These are phyloP conservation scores for Talaromyces sp. DNA, from an alignment of 2,329 filamentous ascomycete genomes.

Conservation along the genomic window DNA sequence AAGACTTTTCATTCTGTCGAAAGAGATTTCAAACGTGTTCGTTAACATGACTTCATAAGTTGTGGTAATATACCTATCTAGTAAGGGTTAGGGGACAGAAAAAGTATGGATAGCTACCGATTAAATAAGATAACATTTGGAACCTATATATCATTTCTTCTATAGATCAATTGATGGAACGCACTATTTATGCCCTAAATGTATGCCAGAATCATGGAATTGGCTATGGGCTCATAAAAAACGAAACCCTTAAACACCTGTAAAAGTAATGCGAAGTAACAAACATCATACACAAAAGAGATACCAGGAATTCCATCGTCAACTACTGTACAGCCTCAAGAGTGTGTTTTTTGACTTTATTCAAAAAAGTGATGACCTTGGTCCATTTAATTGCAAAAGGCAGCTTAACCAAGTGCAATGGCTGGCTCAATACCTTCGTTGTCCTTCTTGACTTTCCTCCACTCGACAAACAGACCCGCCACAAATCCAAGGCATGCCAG, in stretches of 20 bases:
- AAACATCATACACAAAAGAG: neutral
- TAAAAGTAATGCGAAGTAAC: neutral
- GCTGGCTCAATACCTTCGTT: neutral
- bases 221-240: neutral
- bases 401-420: neutral
- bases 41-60: neutral
- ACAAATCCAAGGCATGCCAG: slow-evolving; percentile 6
- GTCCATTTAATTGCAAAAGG: neutral
- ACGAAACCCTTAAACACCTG: neutral
- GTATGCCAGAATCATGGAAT: neutral
- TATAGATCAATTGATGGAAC: neutral
- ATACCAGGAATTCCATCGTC: neutral
- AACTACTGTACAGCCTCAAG: neutral
- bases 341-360: neutral
- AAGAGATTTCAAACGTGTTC: neutral
- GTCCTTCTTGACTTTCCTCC: slow-evolving; percentile 11
- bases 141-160: neutral
- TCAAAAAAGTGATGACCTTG: neutral
- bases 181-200: neutral
- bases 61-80: neutral
- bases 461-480: slow-evolving; percentile 3
- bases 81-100: neutral
- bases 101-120: neutral
- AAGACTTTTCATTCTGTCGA: neutral
- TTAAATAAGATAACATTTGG: neutral